phyloP scores from a whole-genome alignment of 2,329 filamentous ascomycete species.

The Cordyceps sp. region DNA sequence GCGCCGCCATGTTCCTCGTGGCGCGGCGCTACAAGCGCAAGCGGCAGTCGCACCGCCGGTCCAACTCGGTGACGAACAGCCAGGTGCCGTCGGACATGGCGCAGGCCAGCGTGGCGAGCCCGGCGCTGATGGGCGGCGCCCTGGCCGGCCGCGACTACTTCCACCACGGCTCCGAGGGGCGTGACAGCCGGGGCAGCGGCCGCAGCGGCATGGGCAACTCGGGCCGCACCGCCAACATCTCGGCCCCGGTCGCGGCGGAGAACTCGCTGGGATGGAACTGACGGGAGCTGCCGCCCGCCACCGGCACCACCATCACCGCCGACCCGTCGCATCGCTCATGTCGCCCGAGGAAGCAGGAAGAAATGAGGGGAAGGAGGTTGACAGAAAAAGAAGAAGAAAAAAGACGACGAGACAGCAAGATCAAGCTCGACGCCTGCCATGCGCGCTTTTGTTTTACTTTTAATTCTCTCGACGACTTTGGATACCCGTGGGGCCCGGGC shows the following conservation, averaged over 20 bases:
- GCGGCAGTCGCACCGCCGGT: slow-evolving; percentile 59
- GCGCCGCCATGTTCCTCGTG: slow-evolving; percentile 85
- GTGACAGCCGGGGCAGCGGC: slow-evolving; percentile 52
- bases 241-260: slow-evolving; percentile 77
- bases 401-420: too few species aligned
- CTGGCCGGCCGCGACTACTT: slow-evolving; percentile 39
- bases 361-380: too few species aligned
- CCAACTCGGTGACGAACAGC: slow-evolving; percentile 50
- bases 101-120: slow-evolving; percentile 31
- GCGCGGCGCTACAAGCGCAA: slow-evolving; percentile 82
- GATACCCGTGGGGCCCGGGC: too few species aligned
- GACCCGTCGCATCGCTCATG: too few species aligned
- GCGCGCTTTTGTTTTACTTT: too few species aligned
- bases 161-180: slow-evolving; percentile 30
- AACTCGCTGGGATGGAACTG: slow-evolving; percentile 94
- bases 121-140: slow-evolving; percentile 55
- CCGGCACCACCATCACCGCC: too few species aligned
- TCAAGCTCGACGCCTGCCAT: too few species aligned
- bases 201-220: slow-evolving; percentile 34
- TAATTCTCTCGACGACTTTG: too few species aligned
- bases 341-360: too few species aligned
- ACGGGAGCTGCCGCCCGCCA: too few species aligned
- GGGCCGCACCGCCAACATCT: slow-evolving; percentile 51
- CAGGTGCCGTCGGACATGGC: slow-evolving; percentile 32
- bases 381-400: too few species aligned